Conservation (phyloP, 371 early-diverging fungal species). For the Racocetra persica region DNA sequence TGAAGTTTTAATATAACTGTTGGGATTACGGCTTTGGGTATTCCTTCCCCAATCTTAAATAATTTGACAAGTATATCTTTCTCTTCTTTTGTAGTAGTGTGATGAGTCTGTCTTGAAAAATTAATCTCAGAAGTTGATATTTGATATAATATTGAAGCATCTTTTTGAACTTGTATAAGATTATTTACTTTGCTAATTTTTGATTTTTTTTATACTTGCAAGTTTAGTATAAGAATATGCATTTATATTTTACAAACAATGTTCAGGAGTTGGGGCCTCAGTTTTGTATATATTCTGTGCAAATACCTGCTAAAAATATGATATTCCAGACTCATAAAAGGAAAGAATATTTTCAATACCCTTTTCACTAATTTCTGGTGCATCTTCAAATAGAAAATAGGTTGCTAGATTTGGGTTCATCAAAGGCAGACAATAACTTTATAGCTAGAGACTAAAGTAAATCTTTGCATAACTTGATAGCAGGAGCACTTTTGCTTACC, state of each 20-base stretch:
- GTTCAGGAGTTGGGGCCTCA: neutral
- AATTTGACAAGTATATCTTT: too few species aligned
- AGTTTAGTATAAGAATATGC: slow-evolving; percentile 1
- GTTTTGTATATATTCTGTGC: slow-evolving; percentile 9
- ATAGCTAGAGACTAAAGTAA: neutral
- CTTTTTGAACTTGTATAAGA: too few species aligned
- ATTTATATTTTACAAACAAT: neutral
- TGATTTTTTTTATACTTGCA: neutral
- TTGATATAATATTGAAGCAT: too few species aligned
- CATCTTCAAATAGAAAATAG: neutral
- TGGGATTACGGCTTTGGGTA: too few species aligned
- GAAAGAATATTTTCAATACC: neutral
- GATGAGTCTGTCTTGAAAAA: too few species aligned
- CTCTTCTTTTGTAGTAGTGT: too few species aligned
- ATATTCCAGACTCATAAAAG: neutral
- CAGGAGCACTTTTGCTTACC: neutral
- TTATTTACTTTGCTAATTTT: neutral
- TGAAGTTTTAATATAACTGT: too few species aligned
- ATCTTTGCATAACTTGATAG: neutral
- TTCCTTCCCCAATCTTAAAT: too few species aligned
- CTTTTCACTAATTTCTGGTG: neutral
- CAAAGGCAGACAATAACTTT: slow-evolving; percentile 7
- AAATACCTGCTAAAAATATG: neutral
- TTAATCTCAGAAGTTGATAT: too few species aligned
- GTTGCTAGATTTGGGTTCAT: neutral